Percentiles rank a stretch among this genome's conserved stretches.
Evolutionary conservation across 2,329 filamentous ascomycete species (phyloP).

Genomic region (Fusarium verticillioides): DNA sequence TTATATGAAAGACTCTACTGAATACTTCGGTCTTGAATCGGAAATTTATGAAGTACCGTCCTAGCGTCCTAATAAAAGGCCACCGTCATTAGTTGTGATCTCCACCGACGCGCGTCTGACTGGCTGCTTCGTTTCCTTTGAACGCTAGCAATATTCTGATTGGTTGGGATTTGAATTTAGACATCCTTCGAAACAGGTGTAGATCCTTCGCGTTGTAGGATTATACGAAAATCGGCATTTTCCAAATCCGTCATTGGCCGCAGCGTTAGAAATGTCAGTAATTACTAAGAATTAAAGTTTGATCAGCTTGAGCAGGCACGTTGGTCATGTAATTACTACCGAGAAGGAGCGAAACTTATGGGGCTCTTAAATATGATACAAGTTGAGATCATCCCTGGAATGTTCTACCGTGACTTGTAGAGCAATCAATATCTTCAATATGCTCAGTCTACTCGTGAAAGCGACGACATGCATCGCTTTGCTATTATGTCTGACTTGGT

Average conservation of each 20-base stretch:
- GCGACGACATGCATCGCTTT: not conserved
- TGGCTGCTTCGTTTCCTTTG: not conserved
- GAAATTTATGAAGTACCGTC: not conserved
- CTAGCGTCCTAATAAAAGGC: not conserved
- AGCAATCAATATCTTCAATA: not conserved
- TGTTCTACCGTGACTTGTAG: not conserved
- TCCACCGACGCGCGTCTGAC: not conserved
- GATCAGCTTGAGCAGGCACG: not conserved
- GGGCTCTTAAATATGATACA: not conserved
- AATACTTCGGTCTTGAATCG: not conserved
- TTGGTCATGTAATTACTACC: not conserved
- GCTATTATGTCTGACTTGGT: conserved; percentile 5
- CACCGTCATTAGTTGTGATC: not conserved
- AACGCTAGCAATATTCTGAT: not conserved
- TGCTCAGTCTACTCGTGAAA: conserved; percentile 7
- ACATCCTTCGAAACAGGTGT: not conserved
- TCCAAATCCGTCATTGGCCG: not conserved
- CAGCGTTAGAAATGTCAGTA: not conserved
- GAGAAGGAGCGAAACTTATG: not conserved
- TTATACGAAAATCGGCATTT: not conserved
- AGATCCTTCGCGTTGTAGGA: not conserved
- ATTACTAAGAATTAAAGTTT: not conserved
- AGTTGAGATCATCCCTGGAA: not conserved
- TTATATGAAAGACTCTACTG: not conserved
- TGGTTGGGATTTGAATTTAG: not conserved